phyloP scores from a whole-genome alignment of 352 stramenopile genomes.

The Phytopythium litorale region DNA sequence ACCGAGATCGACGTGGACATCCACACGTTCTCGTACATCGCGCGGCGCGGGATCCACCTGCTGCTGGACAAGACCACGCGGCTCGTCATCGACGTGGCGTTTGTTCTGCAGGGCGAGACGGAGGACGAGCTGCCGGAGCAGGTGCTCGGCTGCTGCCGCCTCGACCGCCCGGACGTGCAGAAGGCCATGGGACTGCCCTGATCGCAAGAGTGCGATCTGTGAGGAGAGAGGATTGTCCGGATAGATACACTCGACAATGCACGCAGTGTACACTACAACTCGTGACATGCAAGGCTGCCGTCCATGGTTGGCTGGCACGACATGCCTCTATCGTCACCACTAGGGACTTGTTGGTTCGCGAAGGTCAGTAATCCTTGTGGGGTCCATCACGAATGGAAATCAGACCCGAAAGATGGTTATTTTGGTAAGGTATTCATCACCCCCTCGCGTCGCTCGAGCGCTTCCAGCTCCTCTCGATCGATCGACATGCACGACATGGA shows the following conservation, averaged over 20 bases:
- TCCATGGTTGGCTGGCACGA: too few species aligned
- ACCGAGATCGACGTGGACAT: conserved; percentile 80
- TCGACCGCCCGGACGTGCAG: conserved; percentile 68
- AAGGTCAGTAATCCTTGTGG: conserved; percentile 78
- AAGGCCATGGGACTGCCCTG: conserved; percentile 52
- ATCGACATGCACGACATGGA: neutral
- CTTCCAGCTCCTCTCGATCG: neutral
- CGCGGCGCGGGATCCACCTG: conserved; percentile 71
- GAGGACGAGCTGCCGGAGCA: conserved; percentile 87
- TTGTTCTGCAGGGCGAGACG: conserved; percentile 84
- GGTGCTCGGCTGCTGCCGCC: conserved; percentile 77
- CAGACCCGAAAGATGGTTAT: conserved; percentile 91
- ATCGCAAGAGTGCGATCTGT: neutral
- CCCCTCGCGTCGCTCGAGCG: conserved; percentile 26
- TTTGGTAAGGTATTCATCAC: conserved; percentile 81
- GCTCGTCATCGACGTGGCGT: conserved; percentile 85
- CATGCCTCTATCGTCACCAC: neutral
- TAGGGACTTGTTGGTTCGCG: conserved; percentile 13
- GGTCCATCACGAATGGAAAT: conserved; percentile 86
- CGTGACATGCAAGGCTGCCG: too few species aligned
- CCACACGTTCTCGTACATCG: conserved; percentile 83
- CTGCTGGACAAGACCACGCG: conserved; percentile 72
- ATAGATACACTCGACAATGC: neutral
- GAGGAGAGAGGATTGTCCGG: too few species aligned
- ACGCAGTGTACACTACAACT: neutral